Evolutionary conservation across 208 protist species (phyloP).

Genomic region (Acanthamoeba culbertsoni): DNA sequence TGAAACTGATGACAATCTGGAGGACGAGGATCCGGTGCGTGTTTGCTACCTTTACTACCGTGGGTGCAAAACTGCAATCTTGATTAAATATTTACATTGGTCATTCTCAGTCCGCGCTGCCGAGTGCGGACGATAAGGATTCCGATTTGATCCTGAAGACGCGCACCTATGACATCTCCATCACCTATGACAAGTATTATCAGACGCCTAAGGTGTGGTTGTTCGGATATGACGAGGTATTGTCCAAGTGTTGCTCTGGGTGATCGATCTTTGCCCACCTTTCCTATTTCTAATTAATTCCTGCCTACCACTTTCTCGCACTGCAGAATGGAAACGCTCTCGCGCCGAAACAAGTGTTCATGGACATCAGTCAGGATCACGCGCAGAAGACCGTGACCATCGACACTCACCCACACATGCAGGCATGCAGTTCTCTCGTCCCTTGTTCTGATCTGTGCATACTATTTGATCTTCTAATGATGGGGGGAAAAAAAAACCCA

Average conservation of each 20-base stretch:
- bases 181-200: conserved; percentile 98
- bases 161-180: conserved; percentile 94
- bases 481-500: too few relatives aligned
- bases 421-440: conserved; percentile 36
- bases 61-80: not conserved
- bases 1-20: conserved; percentile 65
- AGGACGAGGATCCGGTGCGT: conserved; percentile 76
- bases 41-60: not conserved
- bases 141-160: conserved; percentile 77
- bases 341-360: conserved; percentile 90
- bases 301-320: not conserved
- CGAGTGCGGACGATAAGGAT: not conserved
- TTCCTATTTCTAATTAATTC: not conserved
- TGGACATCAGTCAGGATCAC: conserved; percentile 96
- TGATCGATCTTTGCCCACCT: conserved; percentile 28
- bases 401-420: conserved; percentile 83
- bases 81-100: not conserved
- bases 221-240: conserved; percentile 91
- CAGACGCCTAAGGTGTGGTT: conserved; percentile 95
- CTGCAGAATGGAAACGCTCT: conserved; percentile 82
- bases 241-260: not conserved
- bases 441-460: not conserved
- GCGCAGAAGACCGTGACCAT: conserved; percentile 97
- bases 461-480: too few relatives aligned
- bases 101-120: not conserved